Evolutionary conservation across 2,329 filamentous ascomycete species (phyloP).

Genomic region (Byssoonygena ceratinophila): DNA sequence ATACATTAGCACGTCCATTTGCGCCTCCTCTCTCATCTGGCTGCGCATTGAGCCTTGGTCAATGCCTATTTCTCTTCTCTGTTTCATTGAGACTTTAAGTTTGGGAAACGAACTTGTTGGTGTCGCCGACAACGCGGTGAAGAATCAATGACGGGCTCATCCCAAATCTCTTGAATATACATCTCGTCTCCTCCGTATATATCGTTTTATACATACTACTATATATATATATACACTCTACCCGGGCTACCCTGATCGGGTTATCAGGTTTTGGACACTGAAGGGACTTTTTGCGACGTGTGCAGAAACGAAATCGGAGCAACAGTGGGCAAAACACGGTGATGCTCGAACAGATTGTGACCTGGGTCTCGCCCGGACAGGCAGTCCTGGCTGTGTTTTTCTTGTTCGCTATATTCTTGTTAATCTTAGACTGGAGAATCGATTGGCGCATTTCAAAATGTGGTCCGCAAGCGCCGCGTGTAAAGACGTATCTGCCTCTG

Average conservation of each 20-base stretch:
- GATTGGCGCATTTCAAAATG: slow-evolving; percentile 23
- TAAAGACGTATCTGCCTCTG: slow-evolving; percentile 29
- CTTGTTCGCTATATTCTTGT: background rate
- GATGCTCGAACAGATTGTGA: slow-evolving; percentile 14
- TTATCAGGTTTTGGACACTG: background rate
- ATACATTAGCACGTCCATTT: background rate
- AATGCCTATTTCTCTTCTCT: background rate
- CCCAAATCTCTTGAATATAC: background rate
- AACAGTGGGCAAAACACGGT: too few species aligned
- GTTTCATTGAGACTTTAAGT: background rate
- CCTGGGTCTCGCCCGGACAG: slow-evolving; percentile 1
- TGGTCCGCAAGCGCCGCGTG: slow-evolving; percentile 29
- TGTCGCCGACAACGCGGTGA: background rate
- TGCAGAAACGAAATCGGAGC: too few species aligned
- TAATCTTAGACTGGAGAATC: background rate
- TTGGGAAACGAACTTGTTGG: background rate
- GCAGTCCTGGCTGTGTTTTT: slow-evolving; percentile 2
- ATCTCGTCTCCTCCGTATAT: background rate
- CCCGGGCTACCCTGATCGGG: too few species aligned
- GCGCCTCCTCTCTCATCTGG: background rate
- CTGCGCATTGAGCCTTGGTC: background rate
- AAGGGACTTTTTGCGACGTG: too few species aligned
- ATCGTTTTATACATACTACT: background rate
- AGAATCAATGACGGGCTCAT: background rate
- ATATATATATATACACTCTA: background rate